Percentiles rank a stretch among this genome's conserved stretches.
These are phyloP conservation scores for Phytophthora nicotianae DNA, from an alignment of 352 stramenopile species.

Conservation along the genomic window DNA sequence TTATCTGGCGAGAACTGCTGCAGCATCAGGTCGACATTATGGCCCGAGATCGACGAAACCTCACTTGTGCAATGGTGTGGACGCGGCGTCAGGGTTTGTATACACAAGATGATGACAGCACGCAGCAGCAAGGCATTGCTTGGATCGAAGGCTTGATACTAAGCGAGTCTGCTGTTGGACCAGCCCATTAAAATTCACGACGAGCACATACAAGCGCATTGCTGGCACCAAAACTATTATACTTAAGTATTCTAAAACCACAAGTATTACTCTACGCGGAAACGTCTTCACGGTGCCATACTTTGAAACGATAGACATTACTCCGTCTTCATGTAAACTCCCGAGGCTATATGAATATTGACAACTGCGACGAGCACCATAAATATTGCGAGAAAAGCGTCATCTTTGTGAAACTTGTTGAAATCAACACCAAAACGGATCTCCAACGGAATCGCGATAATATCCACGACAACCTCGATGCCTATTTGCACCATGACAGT, in stretches of 20 bases:
- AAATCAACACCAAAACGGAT: slow-evolving; percentile 22
- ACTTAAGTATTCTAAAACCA: too few species aligned
- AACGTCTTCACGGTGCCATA: too few species aligned
- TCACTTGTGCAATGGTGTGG: slow-evolving; percentile 31
- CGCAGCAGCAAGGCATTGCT: slow-evolving; percentile 5
- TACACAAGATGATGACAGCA: neutral
- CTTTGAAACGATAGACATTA: too few species aligned
- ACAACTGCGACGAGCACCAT: slow-evolving; percentile 31
- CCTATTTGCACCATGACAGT: slow-evolving; percentile 31
- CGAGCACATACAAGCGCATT: neutral
- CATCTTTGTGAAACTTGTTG: slow-evolving; percentile 32
- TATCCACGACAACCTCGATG: slow-evolving; percentile 34
- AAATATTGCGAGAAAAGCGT: slow-evolving; percentile 34
- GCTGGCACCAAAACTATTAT: too few species aligned
- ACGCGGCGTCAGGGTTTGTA: slow-evolving; percentile 5
- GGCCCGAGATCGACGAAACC: slow-evolving; percentile 19
- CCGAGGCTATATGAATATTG: slow-evolving; percentile 29
- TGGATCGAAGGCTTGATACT: slow-evolving; percentile 14
- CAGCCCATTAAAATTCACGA: neutral
- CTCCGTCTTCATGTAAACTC: slow-evolving; percentile 8
- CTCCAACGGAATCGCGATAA: slow-evolving; percentile 32
- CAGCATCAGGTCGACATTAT: slow-evolving; percentile 22
- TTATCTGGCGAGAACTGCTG: slow-evolving; percentile 32
- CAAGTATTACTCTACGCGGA: too few species aligned
- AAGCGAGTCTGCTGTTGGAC: slow-evolving; percentile 6